A percentile compares a stretch with the other conserved stretches of the same genome.
Evolutionary conservation across 139 green algal species (phyloP).

Genomic region (Volvox africanus): DNA sequence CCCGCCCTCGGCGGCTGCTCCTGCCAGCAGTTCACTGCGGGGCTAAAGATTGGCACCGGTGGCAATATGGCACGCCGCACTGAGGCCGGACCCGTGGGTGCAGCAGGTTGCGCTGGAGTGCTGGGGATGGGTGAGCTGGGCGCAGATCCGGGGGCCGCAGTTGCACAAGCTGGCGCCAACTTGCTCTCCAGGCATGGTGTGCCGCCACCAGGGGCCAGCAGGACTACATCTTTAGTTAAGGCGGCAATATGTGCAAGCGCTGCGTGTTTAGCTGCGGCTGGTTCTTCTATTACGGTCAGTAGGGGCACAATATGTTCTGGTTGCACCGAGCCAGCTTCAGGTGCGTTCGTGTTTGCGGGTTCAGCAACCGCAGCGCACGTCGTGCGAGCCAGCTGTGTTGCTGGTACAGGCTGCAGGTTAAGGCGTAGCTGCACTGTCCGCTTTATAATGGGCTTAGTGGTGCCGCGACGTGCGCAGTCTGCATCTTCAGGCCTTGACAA

Average conservation of each 20-base stretch:
- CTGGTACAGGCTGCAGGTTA: background rate
- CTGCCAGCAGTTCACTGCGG: conserved; percentile 23
- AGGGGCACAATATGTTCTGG: background rate
- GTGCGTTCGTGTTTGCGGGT: too few relatives aligned
- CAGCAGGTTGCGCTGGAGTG: background rate
- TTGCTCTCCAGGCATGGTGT: background rate
- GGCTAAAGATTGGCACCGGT: conserved; percentile 25
- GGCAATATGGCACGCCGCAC: background rate
- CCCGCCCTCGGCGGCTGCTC: background rate
- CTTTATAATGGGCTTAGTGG: background rate
- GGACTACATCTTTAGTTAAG: background rate
- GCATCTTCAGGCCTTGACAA: too few relatives aligned
- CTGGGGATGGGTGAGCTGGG: background rate
- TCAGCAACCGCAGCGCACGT: background rate
- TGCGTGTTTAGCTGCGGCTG: background rate
- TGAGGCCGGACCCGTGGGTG: background rate
- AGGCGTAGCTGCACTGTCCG: conserved; percentile 22
- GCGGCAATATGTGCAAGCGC: background rate
- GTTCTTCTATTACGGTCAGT: background rate
- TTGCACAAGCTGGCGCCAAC: background rate
- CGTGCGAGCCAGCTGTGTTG: too few relatives aligned
- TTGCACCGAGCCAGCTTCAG: too few relatives aligned
- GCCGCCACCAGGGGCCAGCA: background rate
- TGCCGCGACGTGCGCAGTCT: too few relatives aligned
- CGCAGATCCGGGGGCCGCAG: background rate